Evolutionary conservation across 73 alveolate genomes (phyloP).

Genomic region (Paramecium primaurelia): DNA sequence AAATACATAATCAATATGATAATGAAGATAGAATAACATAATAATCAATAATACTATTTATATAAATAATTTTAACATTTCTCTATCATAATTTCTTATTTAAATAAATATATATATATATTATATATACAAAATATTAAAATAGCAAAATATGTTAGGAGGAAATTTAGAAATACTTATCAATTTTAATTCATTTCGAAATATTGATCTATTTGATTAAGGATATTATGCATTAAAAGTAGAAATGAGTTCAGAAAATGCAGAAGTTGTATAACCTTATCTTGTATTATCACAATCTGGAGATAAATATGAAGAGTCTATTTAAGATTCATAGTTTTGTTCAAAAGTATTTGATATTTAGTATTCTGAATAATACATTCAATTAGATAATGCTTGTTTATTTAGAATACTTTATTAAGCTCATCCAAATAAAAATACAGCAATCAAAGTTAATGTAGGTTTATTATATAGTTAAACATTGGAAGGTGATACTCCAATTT

Average conservation of each 20-base stretch:
- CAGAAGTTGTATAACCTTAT: background rate
- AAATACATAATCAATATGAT: background rate
- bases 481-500: background rate
- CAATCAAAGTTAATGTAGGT: background rate
- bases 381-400: slow-evolving; percentile 17
- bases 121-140: background rate
- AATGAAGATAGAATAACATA: too few species aligned
- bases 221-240: slow-evolving; percentile 50
- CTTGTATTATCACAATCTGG: background rate
- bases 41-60: too few species aligned
- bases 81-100: background rate
- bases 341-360: background rate
- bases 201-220: slow-evolving; percentile 60
- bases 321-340: background rate
- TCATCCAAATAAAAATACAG: background rate
- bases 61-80: background rate
- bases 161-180: slow-evolving; percentile 32
- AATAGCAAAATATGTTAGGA: background rate
- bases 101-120: too few species aligned
- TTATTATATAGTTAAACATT: background rate
- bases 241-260: background rate
- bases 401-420: slow-evolving; percentile 1
- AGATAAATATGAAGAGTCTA: background rate
- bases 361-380: slow-evolving; percentile 8
- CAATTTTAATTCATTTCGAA: slow-evolving; percentile 46